A percentile compares a stretch with the other conserved stretches of the same genome.
Conservation (phyloP, 345 rosid species). For the Arabidopsis suecica region DNA sequence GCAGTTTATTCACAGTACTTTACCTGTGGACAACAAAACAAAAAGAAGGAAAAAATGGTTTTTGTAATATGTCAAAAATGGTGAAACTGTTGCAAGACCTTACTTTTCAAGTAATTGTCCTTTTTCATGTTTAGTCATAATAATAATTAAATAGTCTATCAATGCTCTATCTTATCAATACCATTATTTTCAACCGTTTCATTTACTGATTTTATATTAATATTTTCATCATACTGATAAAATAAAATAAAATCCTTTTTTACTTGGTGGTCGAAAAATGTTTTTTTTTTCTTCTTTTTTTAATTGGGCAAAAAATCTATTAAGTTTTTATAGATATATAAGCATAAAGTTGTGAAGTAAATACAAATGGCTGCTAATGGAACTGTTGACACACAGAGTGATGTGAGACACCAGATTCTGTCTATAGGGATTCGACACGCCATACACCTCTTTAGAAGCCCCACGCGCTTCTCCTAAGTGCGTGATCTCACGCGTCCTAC, state of each 20-base stretch:
- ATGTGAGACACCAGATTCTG: slow-evolving; percentile 24
- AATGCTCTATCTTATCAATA: slow-evolving; percentile 30
- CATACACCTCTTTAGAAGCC: background rate
- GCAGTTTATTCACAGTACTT: background rate
- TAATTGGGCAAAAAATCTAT: background rate
- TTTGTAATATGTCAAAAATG: slow-evolving; percentile 37
- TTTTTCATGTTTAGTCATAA: slow-evolving; percentile 27
- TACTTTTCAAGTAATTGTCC: slow-evolving; percentile 37
- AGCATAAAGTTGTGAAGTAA: background rate
- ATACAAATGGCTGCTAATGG: background rate
- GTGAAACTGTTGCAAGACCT: slow-evolving; percentile 38
- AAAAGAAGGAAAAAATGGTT: background rate
- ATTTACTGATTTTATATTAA: background rate
- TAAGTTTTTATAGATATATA: background rate
- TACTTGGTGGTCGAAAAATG: background rate
- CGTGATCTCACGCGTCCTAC: slow-evolving; percentile 20
- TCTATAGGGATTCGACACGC: slow-evolving; percentile 15
- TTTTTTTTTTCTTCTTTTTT: no score
- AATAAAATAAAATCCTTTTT: no score
- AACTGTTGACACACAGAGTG: background rate
- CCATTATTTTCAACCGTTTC: slow-evolving; percentile 18
- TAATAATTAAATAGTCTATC: slow-evolving; percentile 29
- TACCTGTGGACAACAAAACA: background rate
- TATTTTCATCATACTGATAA: no score
- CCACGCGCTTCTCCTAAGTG: background rate